Conservation (phyloP, 139 green algal genomes). For the Volvox africanus region DNA sequence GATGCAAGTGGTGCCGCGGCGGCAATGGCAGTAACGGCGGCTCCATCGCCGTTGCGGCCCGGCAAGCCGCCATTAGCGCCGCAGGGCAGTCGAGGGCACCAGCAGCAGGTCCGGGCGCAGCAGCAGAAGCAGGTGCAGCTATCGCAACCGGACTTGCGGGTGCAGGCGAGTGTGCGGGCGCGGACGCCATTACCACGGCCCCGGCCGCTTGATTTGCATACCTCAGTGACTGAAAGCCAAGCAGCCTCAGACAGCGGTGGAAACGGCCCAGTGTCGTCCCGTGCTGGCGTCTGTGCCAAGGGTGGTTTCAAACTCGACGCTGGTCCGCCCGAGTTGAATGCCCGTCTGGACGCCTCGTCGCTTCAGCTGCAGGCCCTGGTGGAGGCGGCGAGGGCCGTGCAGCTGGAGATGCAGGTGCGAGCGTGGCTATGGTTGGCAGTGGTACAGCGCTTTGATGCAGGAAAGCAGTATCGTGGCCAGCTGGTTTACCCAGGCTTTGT, state of each 20-base stretch:
- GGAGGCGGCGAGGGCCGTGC: conserved; percentile 11
- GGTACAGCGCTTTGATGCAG: too few species aligned
- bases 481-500: too few species aligned
- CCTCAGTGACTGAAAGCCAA: not conserved
- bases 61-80: conserved; percentile 1
- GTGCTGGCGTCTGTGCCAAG: not conserved
- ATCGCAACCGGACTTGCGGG: not conserved
- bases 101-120: not conserved
- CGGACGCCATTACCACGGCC: not conserved
- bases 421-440: not conserved
- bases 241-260: not conserved
- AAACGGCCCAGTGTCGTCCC: not conserved
- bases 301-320: not conserved
- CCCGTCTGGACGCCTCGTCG: not conserved
- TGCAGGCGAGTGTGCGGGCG: not conserved
- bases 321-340: not conserved
- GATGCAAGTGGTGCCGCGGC: not conserved
- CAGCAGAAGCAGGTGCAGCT: not conserved
- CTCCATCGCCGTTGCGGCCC: not conserved
- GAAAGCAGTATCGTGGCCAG: too few species aligned
- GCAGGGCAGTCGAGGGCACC: not conserved
- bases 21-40: not conserved
- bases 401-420: not conserved
- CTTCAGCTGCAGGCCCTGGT: not conserved
- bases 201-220: too few species aligned